These are phyloP conservation scores for Coniochaeta hoffmannii DNA, from an alignment of 2,329 filamentous ascomycete species.

Conservation along the genomic window DNA sequence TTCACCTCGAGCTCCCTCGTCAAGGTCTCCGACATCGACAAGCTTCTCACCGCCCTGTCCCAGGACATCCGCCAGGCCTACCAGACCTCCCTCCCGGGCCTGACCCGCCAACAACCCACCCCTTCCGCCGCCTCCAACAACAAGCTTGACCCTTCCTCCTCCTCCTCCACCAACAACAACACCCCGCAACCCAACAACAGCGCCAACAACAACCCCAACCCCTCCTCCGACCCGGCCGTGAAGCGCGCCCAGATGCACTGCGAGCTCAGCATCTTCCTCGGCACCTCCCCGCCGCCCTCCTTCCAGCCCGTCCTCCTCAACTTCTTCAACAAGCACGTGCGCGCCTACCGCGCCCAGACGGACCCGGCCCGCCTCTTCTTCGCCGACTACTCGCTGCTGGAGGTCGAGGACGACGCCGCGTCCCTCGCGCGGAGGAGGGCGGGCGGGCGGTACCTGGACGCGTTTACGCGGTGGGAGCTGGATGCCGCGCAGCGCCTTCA, in stretches of 20 bases:
- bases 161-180: too few species aligned
- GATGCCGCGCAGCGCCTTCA: not conserved
- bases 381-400: slow-evolving; percentile 62
- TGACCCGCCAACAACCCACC: slow-evolving; percentile 38
- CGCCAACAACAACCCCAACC: slow-evolving; percentile 28
- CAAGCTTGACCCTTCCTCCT: slow-evolving; percentile 35
- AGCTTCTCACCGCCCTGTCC: slow-evolving; percentile 44
- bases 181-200: slow-evolving; percentile 23
- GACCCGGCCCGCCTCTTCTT: slow-evolving; percentile 66
- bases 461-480: slow-evolving; percentile 54
- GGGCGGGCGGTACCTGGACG: slow-evolving; percentile 37
- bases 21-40: slow-evolving; percentile 55
- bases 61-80: slow-evolving; percentile 45
- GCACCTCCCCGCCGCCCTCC: slow-evolving; percentile 33
- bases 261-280: slow-evolving; percentile 47
- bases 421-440: slow-evolving; percentile 33
- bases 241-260: slow-evolving; percentile 39
- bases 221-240: slow-evolving; percentile 31
- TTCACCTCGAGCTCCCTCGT: slow-evolving; percentile 44
- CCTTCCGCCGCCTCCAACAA: too few species aligned
- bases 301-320: slow-evolving; percentile 55
- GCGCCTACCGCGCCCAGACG: slow-evolving; percentile 48
- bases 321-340: slow-evolving; percentile 53
- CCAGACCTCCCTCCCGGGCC: slow-evolving; percentile 33
- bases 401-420: slow-evolving; percentile 50